Evolutionary conservation across 1,284 basidiomycete genomes (phyloP).

Genomic region (Boletus sp.): DNA sequence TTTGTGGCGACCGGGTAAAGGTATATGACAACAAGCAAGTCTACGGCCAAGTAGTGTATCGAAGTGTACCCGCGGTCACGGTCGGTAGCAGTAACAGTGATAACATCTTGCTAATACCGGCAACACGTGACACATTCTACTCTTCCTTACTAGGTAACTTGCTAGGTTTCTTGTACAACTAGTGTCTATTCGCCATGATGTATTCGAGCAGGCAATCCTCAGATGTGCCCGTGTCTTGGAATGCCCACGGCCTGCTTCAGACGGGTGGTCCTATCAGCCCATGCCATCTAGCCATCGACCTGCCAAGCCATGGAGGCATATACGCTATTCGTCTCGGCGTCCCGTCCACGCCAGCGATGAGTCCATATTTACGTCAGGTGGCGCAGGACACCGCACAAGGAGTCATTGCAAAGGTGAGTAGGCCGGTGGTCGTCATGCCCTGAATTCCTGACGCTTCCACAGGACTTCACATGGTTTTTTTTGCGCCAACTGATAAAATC

Average conservation of each 20-base stretch:
- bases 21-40: conserved; percentile 12
- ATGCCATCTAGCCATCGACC: neutral
- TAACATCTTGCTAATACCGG: too few species aligned
- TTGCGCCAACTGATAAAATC: neutral
- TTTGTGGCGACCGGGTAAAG: neutral
- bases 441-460: too few species aligned
- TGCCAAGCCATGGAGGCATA: neutral
- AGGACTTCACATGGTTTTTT: neutral
- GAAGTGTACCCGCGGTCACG: too few species aligned
- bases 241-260: neutral
- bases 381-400: too few species aligned
- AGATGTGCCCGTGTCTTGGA: neutral
- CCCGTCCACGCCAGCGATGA: neutral
- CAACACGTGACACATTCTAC: too few species aligned
- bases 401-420: too few species aligned
- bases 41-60: too few species aligned
- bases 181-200: neutral
- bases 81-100: too few species aligned
- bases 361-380: too few species aligned
- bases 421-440: too few species aligned
- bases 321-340: neutral
- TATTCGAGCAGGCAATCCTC: neutral
- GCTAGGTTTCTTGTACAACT: too few species aligned
- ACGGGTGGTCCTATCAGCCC: neutral
- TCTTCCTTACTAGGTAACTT: too few species aligned